phyloP scores from a whole-genome alignment of 225 moss, liverwort and hornwort genomes.

The Climacium dendroides region DNA sequence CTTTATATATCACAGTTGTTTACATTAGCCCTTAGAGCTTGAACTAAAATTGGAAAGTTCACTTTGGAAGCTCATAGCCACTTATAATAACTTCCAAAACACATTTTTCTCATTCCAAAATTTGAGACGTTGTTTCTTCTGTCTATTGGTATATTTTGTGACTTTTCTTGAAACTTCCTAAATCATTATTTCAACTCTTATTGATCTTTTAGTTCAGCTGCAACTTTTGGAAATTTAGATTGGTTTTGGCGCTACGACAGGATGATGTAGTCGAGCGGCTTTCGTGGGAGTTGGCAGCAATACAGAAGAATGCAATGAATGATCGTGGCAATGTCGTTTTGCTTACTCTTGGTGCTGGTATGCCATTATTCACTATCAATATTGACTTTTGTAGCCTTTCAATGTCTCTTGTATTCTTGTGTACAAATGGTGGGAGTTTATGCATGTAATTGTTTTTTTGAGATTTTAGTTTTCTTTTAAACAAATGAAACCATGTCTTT shows the following conservation, averaged over 20 bases:
- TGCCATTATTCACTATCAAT: neutral
- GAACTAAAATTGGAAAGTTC: neutral
- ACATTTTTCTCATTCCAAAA: neutral
- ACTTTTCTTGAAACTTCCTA: neutral
- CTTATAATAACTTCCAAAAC: neutral
- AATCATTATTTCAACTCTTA: neutral
- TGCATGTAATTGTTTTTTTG: neutral
- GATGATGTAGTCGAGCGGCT: constrained; percentile 64
- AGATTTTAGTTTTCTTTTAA: too few relatives aligned
- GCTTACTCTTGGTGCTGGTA: constrained; percentile 90
- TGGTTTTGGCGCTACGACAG: constrained; percentile 16
- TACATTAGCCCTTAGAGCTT: neutral
- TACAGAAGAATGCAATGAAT: constrained; percentile 33
- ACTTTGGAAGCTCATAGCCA: neutral
- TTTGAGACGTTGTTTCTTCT: neutral
- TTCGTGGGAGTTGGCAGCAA: constrained; percentile 54
- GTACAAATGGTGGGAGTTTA: neutral
- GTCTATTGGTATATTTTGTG: neutral
- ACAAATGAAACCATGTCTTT: too few relatives aligned
- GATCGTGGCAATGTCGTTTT: constrained; percentile 52
- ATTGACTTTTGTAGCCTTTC: neutral
- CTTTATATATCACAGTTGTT: neutral
- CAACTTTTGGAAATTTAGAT: neutral
- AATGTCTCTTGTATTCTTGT: neutral
- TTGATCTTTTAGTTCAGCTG: neutral